phyloP scores from a whole-genome alignment of 2,329 filamentous ascomycete species.

The Alternaria atra region DNA sequence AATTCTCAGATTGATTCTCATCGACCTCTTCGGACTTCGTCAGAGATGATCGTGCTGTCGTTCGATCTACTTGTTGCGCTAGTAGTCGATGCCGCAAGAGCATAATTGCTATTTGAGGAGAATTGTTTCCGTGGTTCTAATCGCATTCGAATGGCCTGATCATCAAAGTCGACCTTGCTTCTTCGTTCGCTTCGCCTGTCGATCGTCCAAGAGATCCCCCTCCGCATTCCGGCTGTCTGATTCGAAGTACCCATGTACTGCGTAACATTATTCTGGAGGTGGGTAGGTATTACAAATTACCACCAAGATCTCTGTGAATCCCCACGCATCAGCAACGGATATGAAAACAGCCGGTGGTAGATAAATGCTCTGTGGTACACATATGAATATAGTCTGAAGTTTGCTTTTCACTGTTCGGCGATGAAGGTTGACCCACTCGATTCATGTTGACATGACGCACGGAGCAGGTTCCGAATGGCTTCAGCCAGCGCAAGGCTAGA shows the following conservation, averaged over 20 bases:
- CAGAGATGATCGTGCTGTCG: neutral
- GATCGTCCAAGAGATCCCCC: conserved; percentile 7
- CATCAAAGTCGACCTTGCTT: conserved; percentile 1
- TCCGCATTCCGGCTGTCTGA: conserved; percentile 9
- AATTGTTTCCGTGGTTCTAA: conserved; percentile 4
- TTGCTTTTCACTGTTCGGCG: conserved; percentile 10
- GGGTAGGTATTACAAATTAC: neutral
- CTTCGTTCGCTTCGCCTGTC: conserved; percentile 15
- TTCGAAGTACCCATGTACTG: conserved; percentile 3
- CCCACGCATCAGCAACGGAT: conserved; percentile 4
- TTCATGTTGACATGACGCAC: conserved; percentile 3
- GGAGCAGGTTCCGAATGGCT: conserved; percentile 6
- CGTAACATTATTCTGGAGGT: conserved; percentile 4
- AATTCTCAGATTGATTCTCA: conserved; percentile 4
- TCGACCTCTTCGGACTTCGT: neutral
- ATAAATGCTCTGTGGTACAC: neutral
- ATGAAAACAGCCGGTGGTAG: neutral
- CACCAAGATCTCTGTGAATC: conserved; percentile 14
- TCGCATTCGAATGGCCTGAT: conserved; percentile 2
- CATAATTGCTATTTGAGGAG: conserved; percentile 2
- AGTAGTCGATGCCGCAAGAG: conserved; percentile 3
- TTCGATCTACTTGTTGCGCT: neutral
- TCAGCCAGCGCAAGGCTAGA: conserved; percentile 4
- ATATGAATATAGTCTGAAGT: neutral
- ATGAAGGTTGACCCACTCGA: neutral